A percentile compares a stretch with the other conserved stretches of the same genome.
Evolutionary conservation across 2,329 filamentous ascomycete species (phyloP).

Genomic region (Talaromyces amestolkiae): DNA sequence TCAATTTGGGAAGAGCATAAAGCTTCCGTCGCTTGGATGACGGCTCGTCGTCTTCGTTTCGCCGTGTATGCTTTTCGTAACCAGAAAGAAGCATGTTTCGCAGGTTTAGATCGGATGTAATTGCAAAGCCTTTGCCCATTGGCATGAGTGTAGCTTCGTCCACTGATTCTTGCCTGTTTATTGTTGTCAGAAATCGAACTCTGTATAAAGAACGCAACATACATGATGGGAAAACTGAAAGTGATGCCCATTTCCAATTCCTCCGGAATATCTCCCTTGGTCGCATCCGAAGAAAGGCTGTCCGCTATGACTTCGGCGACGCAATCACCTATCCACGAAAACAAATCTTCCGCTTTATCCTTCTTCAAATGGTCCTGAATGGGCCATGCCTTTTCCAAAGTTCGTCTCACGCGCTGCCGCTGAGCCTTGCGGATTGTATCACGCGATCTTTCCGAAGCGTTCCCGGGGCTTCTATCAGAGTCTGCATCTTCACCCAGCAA

Average conservation of each 20-base stretch:
- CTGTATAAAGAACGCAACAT: constrained; percentile 23
- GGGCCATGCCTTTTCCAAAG: constrained; percentile 53
- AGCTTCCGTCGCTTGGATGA: constrained; percentile 46
- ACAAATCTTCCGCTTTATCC: constrained; percentile 71
- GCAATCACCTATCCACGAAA: constrained; percentile 76
- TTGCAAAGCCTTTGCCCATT: constrained; percentile 59
- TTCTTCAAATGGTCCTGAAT: constrained; percentile 56
- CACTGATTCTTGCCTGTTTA: constrained; percentile 50
- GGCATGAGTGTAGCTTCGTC: constrained; percentile 56
- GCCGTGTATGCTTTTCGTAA: constrained; percentile 52
- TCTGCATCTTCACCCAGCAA: constrained; percentile 46
- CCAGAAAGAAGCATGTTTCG: constrained; percentile 55
- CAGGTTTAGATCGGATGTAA: constrained; percentile 55
- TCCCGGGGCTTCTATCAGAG: constrained; percentile 31
- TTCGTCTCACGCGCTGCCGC: constrained; percentile 46
- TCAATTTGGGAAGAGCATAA: constrained; percentile 61
- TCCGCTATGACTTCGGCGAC: constrained; percentile 70
- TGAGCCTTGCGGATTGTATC: constrained; percentile 48
- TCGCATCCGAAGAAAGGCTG: constrained; percentile 41
- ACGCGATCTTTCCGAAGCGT: constrained; percentile 38
- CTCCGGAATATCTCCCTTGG: constrained; percentile 40
- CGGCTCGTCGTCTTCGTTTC: constrained; percentile 39
- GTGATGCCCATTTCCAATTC: constrained; percentile 51
- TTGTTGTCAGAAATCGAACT: neutral
- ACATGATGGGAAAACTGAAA: constrained; percentile 53